Evolutionary conservation across 2,329 filamentous ascomycete species (phyloP).

Genomic region (Botryosphaeria agaves): DNA sequence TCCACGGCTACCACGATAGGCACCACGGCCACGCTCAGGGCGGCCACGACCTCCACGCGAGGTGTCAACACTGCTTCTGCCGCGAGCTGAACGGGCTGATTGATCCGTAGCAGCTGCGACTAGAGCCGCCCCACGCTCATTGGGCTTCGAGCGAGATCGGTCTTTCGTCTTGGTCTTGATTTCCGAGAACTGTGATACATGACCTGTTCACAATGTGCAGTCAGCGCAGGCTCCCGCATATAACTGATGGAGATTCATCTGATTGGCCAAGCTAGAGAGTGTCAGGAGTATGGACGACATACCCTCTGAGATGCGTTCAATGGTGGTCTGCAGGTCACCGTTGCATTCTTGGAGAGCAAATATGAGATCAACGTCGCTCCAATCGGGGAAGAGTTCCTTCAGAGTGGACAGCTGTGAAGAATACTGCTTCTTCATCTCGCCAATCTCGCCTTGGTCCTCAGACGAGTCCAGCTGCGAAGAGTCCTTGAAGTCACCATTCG

Average conservation of each 20-base stretch:
- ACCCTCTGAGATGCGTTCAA: slow-evolving; percentile 70
- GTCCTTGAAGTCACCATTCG: slow-evolving; percentile 53
- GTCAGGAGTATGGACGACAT: slow-evolving; percentile 11
- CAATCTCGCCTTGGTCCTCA: slow-evolving; percentile 77
- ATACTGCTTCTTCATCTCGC: slow-evolving; percentile 82
- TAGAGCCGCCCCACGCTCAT: slow-evolving; percentile 39
- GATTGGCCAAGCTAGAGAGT: no score
- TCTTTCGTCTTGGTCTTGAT: slow-evolving; percentile 70
- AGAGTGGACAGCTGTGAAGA: slow-evolving; percentile 61
- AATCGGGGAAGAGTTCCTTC: slow-evolving; percentile 86
- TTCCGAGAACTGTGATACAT: slow-evolving; percentile 69
- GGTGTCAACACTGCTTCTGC: slow-evolving; percentile 28
- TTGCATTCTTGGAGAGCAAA: slow-evolving; percentile 82
- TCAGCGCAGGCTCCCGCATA: slow-evolving; percentile 1
- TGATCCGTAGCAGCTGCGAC: slow-evolving; percentile 33
- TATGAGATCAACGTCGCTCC: slow-evolving; percentile 88
- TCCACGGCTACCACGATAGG: slow-evolving; percentile 41
- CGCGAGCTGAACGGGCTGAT: slow-evolving; percentile 20
- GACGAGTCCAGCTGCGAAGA: slow-evolving; percentile 42
- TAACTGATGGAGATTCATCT: no score
- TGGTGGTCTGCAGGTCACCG: slow-evolving; percentile 54
- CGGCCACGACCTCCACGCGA: slow-evolving; percentile 46
- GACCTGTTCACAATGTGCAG: slow-evolving; percentile 31
- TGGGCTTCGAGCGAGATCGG: slow-evolving; percentile 52
- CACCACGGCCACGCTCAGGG: slow-evolving; percentile 36